These are phyloP conservation scores for Penicillium sp. DNA, from an alignment of 2,329 filamentous ascomycete genomes.

Conservation along the genomic window DNA sequence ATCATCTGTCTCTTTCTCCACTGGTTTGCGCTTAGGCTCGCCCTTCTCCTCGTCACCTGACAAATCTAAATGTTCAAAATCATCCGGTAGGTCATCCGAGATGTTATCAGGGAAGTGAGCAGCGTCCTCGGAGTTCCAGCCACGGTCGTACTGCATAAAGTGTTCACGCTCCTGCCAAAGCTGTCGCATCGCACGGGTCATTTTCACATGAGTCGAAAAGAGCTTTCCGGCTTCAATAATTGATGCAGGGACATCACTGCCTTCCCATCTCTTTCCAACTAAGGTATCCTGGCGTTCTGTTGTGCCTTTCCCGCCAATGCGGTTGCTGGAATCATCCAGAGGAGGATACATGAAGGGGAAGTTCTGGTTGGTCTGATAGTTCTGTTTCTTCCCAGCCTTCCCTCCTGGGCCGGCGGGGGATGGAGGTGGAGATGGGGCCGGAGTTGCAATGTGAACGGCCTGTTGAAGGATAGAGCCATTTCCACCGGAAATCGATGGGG, in stretches of 20 bases:
- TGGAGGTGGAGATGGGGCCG: constrained; percentile 90
- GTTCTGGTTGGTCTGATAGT: constrained; percentile 98
- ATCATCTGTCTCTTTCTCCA: constrained; percentile 34
- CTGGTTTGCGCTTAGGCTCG: constrained; percentile 11
- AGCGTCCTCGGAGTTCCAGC: constrained; percentile 65
- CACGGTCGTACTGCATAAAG: constrained; percentile 88
- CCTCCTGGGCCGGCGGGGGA: constrained; percentile 79
- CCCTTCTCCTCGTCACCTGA: constrained; percentile 16
- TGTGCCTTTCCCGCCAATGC: constrained; percentile 81
- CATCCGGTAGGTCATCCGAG: constrained; percentile 41
- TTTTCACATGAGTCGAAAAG: constrained; percentile 84
- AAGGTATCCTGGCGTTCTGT: constrained; percentile 76
- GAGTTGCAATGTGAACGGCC: constrained; percentile 97
- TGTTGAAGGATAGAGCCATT: constrained; percentile 81
- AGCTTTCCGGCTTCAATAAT: constrained; percentile 93
- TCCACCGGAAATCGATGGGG: constrained; percentile 45
- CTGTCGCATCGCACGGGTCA: constrained; percentile 87
- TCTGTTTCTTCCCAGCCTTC: constrained; percentile 96
- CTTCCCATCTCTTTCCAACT: constrained; percentile 84
- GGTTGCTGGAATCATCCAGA: constrained; percentile 82
- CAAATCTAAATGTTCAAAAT: constrained; percentile 32
- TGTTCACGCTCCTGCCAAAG: constrained; percentile 91
- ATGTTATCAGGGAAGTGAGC: constrained; percentile 27
- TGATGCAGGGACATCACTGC: constrained; percentile 86
- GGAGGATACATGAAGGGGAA: constrained; percentile 98